These are phyloP conservation scores for Microbotryomycetes sp. DNA, from an alignment of 1,284 basidiomycete species.

Conservation along the genomic window DNA sequence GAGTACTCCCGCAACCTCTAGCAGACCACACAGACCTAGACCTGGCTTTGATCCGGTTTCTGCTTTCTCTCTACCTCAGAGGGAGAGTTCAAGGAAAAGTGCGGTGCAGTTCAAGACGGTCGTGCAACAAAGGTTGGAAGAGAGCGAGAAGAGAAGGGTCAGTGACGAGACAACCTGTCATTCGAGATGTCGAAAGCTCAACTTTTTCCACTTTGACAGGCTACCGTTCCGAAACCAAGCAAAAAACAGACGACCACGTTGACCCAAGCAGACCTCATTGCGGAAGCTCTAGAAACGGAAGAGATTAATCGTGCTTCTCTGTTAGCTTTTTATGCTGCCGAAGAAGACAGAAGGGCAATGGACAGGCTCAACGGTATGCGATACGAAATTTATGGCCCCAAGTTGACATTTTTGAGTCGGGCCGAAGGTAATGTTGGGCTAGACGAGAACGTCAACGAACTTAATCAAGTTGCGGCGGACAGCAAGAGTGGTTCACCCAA, in stretches of 20 bases:
- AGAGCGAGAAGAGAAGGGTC: conserved; percentile 59
- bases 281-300: conserved; percentile 72
- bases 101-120: conserved; percentile 36
- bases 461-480: neutral
- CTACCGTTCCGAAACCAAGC: conserved; percentile 55
- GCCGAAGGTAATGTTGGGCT: conserved; percentile 45
- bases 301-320: conserved; percentile 75
- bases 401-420: conserved; percentile 65
- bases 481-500: neutral
- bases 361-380: conserved; percentile 54
- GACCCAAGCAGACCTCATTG: conserved; percentile 73
- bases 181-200: conserved; percentile 3
- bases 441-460: conserved; percentile 37
- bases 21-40: conserved; percentile 4
- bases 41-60: conserved; percentile 11
- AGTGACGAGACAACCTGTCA: conserved; percentile 3
- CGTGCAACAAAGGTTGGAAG: conserved; percentile 45
- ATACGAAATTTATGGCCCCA: conserved; percentile 57
- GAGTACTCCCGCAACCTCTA: neutral
- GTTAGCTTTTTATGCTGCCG: conserved; percentile 63
- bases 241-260: conserved; percentile 51
- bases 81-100: conserved; percentile 22
- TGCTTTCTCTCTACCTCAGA: neutral
- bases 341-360: conserved; percentile 71
- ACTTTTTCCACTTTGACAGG: conserved; percentile 43